Percentiles rank a stretch among this genome's conserved stretches.
Evolutionary conservation across 768 basidiomycete genomes (phyloP).

Genomic region (Termitomyces bulborhizus): DNA sequence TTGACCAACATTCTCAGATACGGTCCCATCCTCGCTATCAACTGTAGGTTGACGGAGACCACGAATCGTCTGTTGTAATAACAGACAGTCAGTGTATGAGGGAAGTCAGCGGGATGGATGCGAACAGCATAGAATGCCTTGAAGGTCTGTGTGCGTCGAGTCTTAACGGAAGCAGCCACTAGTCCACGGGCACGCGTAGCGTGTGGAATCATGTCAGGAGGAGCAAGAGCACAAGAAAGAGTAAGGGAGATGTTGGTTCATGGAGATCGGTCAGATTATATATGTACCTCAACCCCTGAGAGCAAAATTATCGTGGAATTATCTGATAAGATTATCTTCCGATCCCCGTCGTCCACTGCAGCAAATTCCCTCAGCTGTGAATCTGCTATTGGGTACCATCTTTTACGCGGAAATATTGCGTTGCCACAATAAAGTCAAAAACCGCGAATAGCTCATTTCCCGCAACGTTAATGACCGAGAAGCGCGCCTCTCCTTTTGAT

Average conservation of each 20-base stretch:
- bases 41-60: constrained; percentile 28
- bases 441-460: constrained; percentile 23
- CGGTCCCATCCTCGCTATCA: constrained; percentile 31
- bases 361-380: constrained; percentile 6
- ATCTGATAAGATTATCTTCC: constrained; percentile 24
- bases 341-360: not conserved
- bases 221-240: constrained; percentile 7
- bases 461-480: constrained; percentile 13
- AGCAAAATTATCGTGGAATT: constrained; percentile 12
- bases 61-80: constrained; percentile 32
- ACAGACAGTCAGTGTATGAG: constrained; percentile 9
- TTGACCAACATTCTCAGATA: constrained; percentile 45
- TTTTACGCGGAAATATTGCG: not conserved
- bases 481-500: constrained; percentile 1
- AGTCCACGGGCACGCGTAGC: constrained; percentile 24
- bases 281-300: constrained; percentile 12
- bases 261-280: constrained; percentile 26
- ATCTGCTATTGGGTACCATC: constrained; percentile 6
- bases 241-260: constrained; percentile 22
- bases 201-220: constrained; percentile 31
- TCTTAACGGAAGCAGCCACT: constrained; percentile 25
- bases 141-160: constrained; percentile 33
- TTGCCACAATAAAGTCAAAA: constrained; percentile 1
- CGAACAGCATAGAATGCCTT: constrained; percentile 54
- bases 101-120: constrained; percentile 7